Conservation (phyloP, 164 flowering plant genomes). For the Vitis labrusca region DNA sequence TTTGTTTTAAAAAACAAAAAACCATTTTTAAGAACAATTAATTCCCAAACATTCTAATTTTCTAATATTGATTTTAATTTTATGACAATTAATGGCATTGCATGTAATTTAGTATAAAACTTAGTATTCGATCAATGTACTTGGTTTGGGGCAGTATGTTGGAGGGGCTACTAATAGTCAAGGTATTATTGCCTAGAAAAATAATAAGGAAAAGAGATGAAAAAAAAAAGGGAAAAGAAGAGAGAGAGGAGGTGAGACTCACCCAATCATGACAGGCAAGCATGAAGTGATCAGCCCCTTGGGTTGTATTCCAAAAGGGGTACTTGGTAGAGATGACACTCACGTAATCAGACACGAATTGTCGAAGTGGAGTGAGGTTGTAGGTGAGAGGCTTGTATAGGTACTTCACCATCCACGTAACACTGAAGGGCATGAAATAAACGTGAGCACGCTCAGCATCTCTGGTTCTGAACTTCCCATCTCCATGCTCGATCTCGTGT, state of each 20-base stretch:
- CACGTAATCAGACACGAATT: conserved; percentile 55
- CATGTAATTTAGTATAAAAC: too few species aligned
- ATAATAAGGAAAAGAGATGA: too few species aligned
- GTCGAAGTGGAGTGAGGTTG: conserved; percentile 32
- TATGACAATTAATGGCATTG: too few species aligned
- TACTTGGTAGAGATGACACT: conserved; percentile 49
- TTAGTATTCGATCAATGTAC: too few species aligned
- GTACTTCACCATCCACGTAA: conserved; percentile 52
- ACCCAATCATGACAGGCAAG: conserved; percentile 95
- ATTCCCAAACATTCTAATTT: too few species aligned
- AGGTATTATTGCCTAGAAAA: too few species aligned
- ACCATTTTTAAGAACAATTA: too few species aligned
- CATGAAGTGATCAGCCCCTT: conserved; percentile 84
- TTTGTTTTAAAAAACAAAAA: too few species aligned
- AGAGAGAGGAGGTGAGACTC: conserved; percentile 9
- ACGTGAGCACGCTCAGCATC: conserved; percentile 45
- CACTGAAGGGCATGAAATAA: conserved; percentile 73
- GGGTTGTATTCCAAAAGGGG: conserved; percentile 77
- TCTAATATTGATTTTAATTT: too few species aligned
- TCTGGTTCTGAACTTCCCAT: conserved; percentile 33
- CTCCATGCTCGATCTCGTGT: conserved; percentile 53
- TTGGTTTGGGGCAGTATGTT: too few species aligned
- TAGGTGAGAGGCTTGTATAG: conserved; percentile 36
- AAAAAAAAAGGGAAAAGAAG: neutral
- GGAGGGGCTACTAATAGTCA: too few species aligned